Evolutionary conservation across 352 stramenopile genomes (phyloP), one percentile per base, ranked within the genome.

Genomic region (Phytophthora lateralis): DNA sequence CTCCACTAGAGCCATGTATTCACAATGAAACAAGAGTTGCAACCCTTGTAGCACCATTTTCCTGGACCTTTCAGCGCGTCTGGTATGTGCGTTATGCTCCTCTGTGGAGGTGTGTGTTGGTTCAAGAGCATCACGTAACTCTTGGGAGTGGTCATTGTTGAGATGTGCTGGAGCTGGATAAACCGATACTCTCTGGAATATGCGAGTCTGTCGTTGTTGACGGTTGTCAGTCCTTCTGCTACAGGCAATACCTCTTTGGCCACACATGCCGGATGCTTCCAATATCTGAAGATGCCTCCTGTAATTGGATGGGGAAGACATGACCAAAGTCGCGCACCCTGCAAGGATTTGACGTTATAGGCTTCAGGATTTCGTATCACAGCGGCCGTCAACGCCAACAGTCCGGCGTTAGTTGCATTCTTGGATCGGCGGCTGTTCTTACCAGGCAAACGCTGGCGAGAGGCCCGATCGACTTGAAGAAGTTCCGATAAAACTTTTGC

Each of bases 11-110:
- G 30, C 4, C 30, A 35, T 35, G 30, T 63, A 66, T 45, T 75
- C 69, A 39, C 59, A 67, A n/a, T 42, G 54, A 53, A 69, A 75
- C 1, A 75, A 41, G n/a, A 72, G 42, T 32, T 71, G 63, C 12
- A 71, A 34, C 8, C 34, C 38, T 17, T 70, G 27, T 3, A 50
- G 24, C 3, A 56, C 24, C 14, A 61, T 14, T 14, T 21, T 54
- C 32, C 30, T 34, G 10, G 47, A 54, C 6, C 3, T 29, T 54
- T 54, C 47, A 4, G n/a, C 3, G 17, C 32, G 60, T 20, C 32
- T 4, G 15, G 21, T 15, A 41, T 12, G 6, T 2, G 11, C 17
- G 29, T 7, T 37, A 12, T n/a, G 2, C 14, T 20, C 8, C 30
- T 35, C 30, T 11, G 30, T 35, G 10, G 30, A 1, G 10, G 8